These are phyloP conservation scores for Fusarium torulosum DNA, from an alignment of 2,329 filamentous ascomycete genomes.

Conservation along the genomic window DNA sequence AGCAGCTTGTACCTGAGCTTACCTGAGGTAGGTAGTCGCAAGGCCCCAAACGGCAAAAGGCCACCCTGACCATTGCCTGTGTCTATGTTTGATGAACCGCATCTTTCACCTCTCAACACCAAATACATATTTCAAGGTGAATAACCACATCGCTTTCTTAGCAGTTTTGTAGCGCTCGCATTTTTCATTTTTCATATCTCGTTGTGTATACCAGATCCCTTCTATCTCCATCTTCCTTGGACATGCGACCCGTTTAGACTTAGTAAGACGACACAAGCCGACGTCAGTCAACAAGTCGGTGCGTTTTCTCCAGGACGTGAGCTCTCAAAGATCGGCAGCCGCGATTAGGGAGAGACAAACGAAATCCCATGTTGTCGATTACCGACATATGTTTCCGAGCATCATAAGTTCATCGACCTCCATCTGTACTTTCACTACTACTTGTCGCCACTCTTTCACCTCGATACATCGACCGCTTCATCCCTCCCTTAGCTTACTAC, in stretches of 20 bases:
- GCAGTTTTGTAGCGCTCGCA: slow-evolving; percentile 3
- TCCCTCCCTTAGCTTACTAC: slow-evolving; percentile 23
- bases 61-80: slow-evolving; percentile 45
- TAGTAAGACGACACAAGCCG: slow-evolving; percentile 43
- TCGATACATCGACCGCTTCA: slow-evolving; percentile 16
- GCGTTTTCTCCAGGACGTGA: slow-evolving; percentile 29
- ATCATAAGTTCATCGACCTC: slow-evolving; percentile 9
- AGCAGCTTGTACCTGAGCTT: slow-evolving; percentile 32
- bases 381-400: slow-evolving; percentile 8
- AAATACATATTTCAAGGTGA: slow-evolving; percentile 5
- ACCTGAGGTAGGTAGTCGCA: slow-evolving; percentile 18
- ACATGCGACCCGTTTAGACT: slow-evolving; percentile 41
- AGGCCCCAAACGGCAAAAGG: slow-evolving; percentile 40
- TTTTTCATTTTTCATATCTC: neutral
- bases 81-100: slow-evolving; percentile 23
- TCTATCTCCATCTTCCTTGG: slow-evolving; percentile 20
- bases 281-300: slow-evolving; percentile 40
- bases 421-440: slow-evolving; percentile 9
- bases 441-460: slow-evolving; percentile 16
- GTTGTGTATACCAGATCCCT: slow-evolving; percentile 7
- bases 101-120: slow-evolving; percentile 20
- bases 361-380: slow-evolving; percentile 20
- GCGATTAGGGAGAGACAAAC: slow-evolving; percentile 21
- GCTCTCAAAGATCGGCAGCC: slow-evolving; percentile 28
- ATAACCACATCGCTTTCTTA: neutral